Evolutionary conservation across 805 yeast genomes (phyloP).

Genomic region (Teunomyces gatunensis): DNA sequence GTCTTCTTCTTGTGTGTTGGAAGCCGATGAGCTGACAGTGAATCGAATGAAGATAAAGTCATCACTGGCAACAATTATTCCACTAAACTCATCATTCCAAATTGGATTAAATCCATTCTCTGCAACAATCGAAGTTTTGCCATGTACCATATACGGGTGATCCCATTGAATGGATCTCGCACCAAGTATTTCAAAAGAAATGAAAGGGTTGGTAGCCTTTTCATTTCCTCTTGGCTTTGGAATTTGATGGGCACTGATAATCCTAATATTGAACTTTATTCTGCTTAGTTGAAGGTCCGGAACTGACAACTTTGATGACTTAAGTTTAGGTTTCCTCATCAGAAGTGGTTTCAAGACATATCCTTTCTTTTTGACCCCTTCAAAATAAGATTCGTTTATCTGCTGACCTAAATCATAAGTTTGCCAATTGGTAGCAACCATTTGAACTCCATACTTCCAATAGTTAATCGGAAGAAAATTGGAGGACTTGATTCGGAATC

Average conservation of each 20-base stretch:
- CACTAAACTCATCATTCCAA: conserved; percentile 63
- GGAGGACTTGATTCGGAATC: conserved; percentile 68
- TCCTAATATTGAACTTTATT: conserved; percentile 23
- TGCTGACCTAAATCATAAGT: conserved; percentile 88
- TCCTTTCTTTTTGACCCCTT: conserved; percentile 58
- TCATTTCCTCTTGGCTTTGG: conserved; percentile 64
- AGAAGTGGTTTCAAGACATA: conserved; percentile 72
- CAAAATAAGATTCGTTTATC: conserved; percentile 79
- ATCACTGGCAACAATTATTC: conserved; percentile 36
- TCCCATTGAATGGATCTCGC: conserved; percentile 25
- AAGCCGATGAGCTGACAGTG: conserved; percentile 5
- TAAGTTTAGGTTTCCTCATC: conserved; percentile 36
- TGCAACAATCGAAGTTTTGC: conserved; percentile 28
- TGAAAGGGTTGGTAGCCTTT: conserved; percentile 54
- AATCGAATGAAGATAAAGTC: conserved; percentile 59
- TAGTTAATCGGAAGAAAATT: conserved; percentile 77
- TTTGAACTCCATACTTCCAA: conserved; percentile 86
- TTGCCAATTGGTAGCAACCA: conserved; percentile 98
- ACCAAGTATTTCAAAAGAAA: conserved; percentile 60
- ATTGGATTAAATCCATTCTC: conserved; percentile 86
- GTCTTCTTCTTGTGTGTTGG: conserved; percentile 15
- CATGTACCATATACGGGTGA: conserved; percentile 9
- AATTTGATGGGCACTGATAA: conserved; percentile 83
- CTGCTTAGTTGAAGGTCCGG: neutral
- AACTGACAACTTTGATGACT: conserved; percentile 5